A percentile compares a stretch with the other conserved stretches of the same genome.
phyloP scores from a whole-genome alignment of 2,329 filamentous ascomycete species.

The Blastomyces gilchristii region DNA sequence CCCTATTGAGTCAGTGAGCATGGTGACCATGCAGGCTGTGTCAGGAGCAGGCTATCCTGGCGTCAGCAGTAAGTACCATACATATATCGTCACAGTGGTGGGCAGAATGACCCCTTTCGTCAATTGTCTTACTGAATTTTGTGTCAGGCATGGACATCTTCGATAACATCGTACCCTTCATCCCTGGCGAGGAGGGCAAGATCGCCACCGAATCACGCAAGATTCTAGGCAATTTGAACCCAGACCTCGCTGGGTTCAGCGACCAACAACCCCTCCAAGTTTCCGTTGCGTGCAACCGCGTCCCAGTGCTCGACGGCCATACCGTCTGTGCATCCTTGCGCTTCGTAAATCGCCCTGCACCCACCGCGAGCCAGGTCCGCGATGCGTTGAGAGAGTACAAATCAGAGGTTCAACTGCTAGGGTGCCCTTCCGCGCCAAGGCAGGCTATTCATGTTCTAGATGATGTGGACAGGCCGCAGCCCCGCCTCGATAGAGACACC shows the following conservation, averaged over 20 bases:
- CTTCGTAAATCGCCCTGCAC: conserved; percentile 66
- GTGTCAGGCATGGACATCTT: conserved; percentile 91
- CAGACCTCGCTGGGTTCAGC: conserved; percentile 60
- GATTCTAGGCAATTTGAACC: conserved; percentile 71
- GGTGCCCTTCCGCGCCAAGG: conserved; percentile 75
- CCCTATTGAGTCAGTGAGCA: conserved; percentile 61
- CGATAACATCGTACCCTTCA: conserved; percentile 92
- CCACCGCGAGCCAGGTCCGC: conserved; percentile 65
- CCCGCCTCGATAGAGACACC: conserved; percentile 76
- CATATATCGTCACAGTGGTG: background rate
- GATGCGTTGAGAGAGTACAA: conserved; percentile 70
- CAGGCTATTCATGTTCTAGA: conserved; percentile 82
- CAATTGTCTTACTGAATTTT: conserved; percentile 20
- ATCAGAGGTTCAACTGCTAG: conserved; percentile 69
- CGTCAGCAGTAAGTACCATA: conserved; percentile 36
- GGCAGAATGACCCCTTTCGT: conserved; percentile 17
- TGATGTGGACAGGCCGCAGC: conserved; percentile 81
- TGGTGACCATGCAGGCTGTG: conserved; percentile 91
- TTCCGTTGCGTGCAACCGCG: conserved; percentile 82
- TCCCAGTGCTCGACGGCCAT: conserved; percentile 91
- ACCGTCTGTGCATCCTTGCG: conserved; percentile 84
- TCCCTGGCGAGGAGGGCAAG: conserved; percentile 90
- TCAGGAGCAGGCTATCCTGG: conserved; percentile 65
- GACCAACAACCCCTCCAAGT: conserved; percentile 66
- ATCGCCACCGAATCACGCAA: conserved; percentile 90